Evolutionary conservation across 2,329 filamentous ascomycete species (phyloP).

Genomic region (Alternaria gaisen): DNA sequence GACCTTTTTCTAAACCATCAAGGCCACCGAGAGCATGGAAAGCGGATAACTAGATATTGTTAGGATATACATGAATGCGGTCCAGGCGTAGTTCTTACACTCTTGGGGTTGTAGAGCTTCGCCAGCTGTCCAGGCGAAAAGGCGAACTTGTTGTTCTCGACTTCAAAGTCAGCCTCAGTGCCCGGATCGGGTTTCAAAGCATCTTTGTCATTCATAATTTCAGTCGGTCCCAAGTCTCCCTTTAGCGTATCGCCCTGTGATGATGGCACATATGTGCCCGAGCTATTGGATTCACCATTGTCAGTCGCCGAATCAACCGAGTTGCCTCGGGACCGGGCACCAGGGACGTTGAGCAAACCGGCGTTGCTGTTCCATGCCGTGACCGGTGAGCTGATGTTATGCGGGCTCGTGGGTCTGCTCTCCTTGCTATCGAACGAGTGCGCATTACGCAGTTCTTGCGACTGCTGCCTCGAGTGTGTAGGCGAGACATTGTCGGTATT

Average conservation of each 20-base stretch:
- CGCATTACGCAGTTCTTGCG: slow-evolving; percentile 62
- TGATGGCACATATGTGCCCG: slow-evolving; percentile 66
- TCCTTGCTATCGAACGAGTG: slow-evolving; percentile 71
- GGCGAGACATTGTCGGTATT: slow-evolving; percentile 38
- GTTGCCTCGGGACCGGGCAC: slow-evolving; percentile 68
- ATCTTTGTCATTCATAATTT: slow-evolving; percentile 70
- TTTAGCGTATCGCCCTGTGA: slow-evolving; percentile 54
- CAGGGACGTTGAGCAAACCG: slow-evolving; percentile 71
- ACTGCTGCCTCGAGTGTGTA: slow-evolving; percentile 34
- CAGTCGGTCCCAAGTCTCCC: slow-evolving; percentile 55
- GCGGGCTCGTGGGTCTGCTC: slow-evolving; percentile 71
- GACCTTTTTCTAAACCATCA: slow-evolving; percentile 74
- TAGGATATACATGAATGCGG: not conserved
- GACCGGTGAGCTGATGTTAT: slow-evolving; percentile 72
- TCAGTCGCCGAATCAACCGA: slow-evolving; percentile 71
- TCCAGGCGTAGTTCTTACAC: slow-evolving; percentile 55
- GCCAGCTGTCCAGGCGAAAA: slow-evolving; percentile 83
- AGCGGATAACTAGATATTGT: slow-evolving; percentile 52
- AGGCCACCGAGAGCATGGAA: slow-evolving; percentile 80
- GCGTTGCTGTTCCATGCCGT: slow-evolving; percentile 62
- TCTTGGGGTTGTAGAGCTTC: slow-evolving; percentile 84
- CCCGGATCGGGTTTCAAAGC: slow-evolving; percentile 80
- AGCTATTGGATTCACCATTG: slow-evolving; percentile 62
- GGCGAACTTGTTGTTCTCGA: slow-evolving; percentile 80
- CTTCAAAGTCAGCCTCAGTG: slow-evolving; percentile 72